Conservation (phyloP, 1,284 basidiomycete genomes). For the Pisolithus thermaeus region DNA sequence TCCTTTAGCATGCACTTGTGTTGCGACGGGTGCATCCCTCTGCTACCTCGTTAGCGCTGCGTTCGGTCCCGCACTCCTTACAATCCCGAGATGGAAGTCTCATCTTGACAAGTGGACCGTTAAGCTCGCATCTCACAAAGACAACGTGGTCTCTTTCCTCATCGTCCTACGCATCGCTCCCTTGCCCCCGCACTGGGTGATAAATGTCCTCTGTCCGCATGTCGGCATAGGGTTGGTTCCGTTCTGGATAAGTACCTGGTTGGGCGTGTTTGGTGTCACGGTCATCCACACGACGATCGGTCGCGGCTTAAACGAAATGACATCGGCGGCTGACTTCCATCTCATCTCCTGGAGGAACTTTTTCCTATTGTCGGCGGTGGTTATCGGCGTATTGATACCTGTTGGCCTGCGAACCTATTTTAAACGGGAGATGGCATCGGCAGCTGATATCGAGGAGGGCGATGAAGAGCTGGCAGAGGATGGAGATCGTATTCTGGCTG, state of each 20-base stretch:
- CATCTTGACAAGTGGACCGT: slow-evolving; percentile 77
- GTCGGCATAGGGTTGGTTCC: slow-evolving; percentile 80
- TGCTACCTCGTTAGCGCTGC: slow-evolving; percentile 92
- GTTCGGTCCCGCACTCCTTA: slow-evolving; percentile 84
- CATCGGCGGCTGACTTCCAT: slow-evolving; percentile 86
- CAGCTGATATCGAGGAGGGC: slow-evolving; percentile 38
- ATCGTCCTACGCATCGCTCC: slow-evolving; percentile 93
- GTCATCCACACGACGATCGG: slow-evolving; percentile 97
- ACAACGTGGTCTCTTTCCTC: slow-evolving; percentile 83
- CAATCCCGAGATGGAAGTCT: slow-evolving; percentile 78
- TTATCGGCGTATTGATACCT: slow-evolving; percentile 87
- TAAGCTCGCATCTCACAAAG: slow-evolving; percentile 65
- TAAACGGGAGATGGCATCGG: slow-evolving; percentile 47
- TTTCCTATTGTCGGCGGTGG: slow-evolving; percentile 75
- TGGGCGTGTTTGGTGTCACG: slow-evolving; percentile 87
- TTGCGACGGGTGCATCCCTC: slow-evolving; percentile 85
- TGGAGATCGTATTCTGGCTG: slow-evolving; percentile 39
- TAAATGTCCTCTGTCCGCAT: slow-evolving; percentile 92
- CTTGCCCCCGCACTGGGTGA: slow-evolving; percentile 94
- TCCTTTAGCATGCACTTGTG: slow-evolving; percentile 87
- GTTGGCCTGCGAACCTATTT: slow-evolving; percentile 81
- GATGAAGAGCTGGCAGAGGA: slow-evolving; percentile 8
- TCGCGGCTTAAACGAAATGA: slow-evolving; percentile 92
- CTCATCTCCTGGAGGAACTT: slow-evolving; percentile 87
- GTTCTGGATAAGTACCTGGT: slow-evolving; percentile 89